Percentiles rank a stretch among this genome's conserved stretches.
Conservation (phyloP, 257 asterid genomes). For the Solanum rostratum region DNA sequence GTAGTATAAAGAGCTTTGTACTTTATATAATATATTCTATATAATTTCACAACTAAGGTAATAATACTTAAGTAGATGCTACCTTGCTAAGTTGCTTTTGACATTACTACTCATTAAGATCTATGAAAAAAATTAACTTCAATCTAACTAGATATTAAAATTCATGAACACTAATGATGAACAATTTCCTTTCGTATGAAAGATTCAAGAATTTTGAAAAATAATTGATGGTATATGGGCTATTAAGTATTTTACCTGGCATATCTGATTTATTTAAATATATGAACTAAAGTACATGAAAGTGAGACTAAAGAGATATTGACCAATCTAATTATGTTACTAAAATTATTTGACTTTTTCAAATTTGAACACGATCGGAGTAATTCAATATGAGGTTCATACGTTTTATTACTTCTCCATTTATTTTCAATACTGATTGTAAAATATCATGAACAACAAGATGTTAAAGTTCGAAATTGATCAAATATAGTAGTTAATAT, state of each 20-base stretch:
- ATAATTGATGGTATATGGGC: neutral
- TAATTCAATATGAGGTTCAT: neutral
- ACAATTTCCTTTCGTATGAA: neutral
- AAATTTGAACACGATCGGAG: neutral
- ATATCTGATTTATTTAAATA: no score
- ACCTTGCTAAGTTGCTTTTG: no score
- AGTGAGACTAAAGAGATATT: neutral
- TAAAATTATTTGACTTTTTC: neutral
- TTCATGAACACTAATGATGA: no score
- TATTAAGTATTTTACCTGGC: neutral
- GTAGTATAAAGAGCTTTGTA: no score
- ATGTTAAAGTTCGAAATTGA: neutral
- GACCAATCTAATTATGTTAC: neutral
- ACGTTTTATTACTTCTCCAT: no score
- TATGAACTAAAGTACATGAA: neutral
- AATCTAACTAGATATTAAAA: neutral
- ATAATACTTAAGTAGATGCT: no score
- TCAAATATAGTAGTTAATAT: neutral
- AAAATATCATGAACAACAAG: neutral
- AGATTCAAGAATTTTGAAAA: neutral
- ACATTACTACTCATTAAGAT: no score
- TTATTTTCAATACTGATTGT: no score
- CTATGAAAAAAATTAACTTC: neutral
- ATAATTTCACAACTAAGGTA: no score
- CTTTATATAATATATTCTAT: no score